phyloP scores from a whole-genome alignment of 2,329 filamentous ascomycete species.

The Ploettnerulaceae sp. region DNA sequence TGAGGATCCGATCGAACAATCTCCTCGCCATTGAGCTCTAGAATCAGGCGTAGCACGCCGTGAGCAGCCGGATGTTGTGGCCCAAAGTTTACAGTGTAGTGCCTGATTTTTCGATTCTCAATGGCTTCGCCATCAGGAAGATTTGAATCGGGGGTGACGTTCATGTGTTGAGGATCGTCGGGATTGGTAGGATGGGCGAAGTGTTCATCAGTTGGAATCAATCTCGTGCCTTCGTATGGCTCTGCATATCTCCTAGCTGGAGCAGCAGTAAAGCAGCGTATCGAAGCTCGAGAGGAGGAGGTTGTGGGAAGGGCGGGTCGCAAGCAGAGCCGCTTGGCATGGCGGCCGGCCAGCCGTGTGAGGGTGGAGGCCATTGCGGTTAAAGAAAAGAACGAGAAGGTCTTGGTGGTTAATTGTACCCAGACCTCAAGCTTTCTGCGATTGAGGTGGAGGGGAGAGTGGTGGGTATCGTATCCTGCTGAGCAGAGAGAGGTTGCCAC shows the following conservation, averaged over 20 bases:
- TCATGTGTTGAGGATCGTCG: constrained; percentile 39
- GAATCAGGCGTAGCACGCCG: constrained; percentile 94
- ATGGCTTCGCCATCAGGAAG: constrained; percentile 40
- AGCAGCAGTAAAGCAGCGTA: constrained; percentile 63
- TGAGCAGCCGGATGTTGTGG: constrained; percentile 98
- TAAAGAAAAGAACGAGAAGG: constrained; percentile 16
- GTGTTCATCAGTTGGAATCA: constrained; percentile 56
- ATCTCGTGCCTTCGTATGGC: constrained; percentile 45
- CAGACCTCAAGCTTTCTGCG: constrained; percentile 24
- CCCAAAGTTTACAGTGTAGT: constrained; percentile 99
- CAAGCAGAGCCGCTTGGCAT: constrained; percentile 63
- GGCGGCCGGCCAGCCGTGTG: constrained; percentile 66
- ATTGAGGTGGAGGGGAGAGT: constrained; percentile 22
- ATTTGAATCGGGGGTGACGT: constrained; percentile 35
- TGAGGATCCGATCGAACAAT: constrained; percentile 96
- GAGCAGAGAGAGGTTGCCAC: constrained; percentile 9
- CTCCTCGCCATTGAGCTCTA: constrained; percentile 96
- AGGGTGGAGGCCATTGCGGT: constrained; percentile 66
- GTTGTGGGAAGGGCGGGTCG: constrained; percentile 36
- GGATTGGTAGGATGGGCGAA: constrained; percentile 50
- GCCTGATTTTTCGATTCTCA: constrained; percentile 79
- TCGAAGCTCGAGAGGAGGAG: constrained; percentile 35
- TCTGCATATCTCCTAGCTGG: constrained; percentile 58
- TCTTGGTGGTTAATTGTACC: constrained; percentile 20
- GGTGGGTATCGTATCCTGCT: constrained; percentile 3